Conservation (phyloP, 106 monocot species). For the Apostasia ramifera region DNA sequence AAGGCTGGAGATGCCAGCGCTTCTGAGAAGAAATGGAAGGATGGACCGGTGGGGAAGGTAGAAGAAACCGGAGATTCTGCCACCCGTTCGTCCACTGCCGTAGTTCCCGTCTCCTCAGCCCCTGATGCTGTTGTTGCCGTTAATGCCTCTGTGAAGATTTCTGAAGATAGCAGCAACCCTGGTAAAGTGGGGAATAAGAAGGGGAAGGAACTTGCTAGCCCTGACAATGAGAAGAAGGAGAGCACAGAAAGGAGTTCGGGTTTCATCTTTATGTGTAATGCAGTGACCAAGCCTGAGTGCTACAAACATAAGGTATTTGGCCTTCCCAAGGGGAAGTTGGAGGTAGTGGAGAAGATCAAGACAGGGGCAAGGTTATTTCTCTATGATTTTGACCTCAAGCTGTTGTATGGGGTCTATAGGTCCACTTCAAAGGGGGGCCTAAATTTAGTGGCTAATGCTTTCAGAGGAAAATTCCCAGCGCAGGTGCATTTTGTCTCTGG, state of each 20-base stretch:
- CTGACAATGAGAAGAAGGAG: neutral
- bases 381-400: slow-evolving; percentile 59
- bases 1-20: neutral
- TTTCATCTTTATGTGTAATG: slow-evolving; percentile 72
- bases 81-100: neutral
- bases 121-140: neutral
- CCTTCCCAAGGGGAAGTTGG: slow-evolving; percentile 36
- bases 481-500: slow-evolving; percentile 31
- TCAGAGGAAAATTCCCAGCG: slow-evolving; percentile 40
- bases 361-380: slow-evolving; percentile 46
- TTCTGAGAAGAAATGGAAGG: neutral
- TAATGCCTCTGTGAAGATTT: neutral
- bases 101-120: neutral
- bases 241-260: slow-evolving; percentile 32
- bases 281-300: slow-evolving; percentile 55
- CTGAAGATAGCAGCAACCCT: neutral
- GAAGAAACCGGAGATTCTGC: neutral
- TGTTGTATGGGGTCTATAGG: slow-evolving; percentile 53
- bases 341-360: slow-evolving; percentile 43
- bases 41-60: neutral
- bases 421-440: slow-evolving; percentile 32
- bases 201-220: slow-evolving; percentile 2
- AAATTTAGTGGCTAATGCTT: slow-evolving; percentile 38
- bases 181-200: neutral
- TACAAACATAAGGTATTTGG: slow-evolving; percentile 48